Percentiles rank a stretch among this genome's conserved stretches.
Evolutionary conservation across 345 rosid species (phyloP).

Genomic region (Cardamine resedifolia): DNA sequence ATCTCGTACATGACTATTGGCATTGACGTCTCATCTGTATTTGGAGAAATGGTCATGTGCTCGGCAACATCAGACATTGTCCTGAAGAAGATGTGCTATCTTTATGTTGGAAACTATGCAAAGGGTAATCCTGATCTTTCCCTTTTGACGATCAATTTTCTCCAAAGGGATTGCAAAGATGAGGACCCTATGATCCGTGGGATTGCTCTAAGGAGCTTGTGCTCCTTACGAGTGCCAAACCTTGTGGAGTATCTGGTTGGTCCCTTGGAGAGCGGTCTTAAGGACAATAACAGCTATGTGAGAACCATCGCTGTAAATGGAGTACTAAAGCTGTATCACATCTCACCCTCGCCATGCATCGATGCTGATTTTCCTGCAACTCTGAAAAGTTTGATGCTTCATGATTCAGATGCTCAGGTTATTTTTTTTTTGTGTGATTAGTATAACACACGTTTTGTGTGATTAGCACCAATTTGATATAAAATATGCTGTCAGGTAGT

Average conservation of each 20-base stretch:
- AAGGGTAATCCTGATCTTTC: constrained; percentile 96
- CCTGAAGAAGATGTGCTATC: constrained; percentile 96
- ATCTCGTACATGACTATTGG: constrained; percentile 95
- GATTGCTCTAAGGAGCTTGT: constrained; percentile 88
- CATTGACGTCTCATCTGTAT: constrained; percentile 85
- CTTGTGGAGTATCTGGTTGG: constrained; percentile 97
- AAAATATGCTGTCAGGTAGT: constrained; percentile 59
- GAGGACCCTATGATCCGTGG: constrained; percentile 97
- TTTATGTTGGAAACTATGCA: constrained; percentile 96
- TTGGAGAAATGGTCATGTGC: constrained; percentile 99
- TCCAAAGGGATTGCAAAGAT: constrained; percentile 96
- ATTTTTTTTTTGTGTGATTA: constrained; percentile 16
- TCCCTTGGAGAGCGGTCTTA: constrained; percentile 79
- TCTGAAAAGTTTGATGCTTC: constrained; percentile 86
- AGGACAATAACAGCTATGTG: constrained; percentile 84
- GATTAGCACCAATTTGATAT: constrained; percentile 13
- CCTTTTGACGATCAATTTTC: constrained; percentile 86
- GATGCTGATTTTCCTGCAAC: constrained; percentile 83
- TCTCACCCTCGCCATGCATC: constrained; percentile 72
- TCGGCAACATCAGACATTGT: constrained; percentile 98
- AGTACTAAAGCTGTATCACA: constrained; percentile 88
- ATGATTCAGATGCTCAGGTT: constrained; percentile 89
- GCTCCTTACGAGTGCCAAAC: constrained; percentile 82
- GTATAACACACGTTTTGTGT: neutral
- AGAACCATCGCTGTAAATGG: constrained; percentile 88